Base-by-base conservation (phyloP, 768 basidiomycete genomes). In the Tephrocybe sp. region DNA sequence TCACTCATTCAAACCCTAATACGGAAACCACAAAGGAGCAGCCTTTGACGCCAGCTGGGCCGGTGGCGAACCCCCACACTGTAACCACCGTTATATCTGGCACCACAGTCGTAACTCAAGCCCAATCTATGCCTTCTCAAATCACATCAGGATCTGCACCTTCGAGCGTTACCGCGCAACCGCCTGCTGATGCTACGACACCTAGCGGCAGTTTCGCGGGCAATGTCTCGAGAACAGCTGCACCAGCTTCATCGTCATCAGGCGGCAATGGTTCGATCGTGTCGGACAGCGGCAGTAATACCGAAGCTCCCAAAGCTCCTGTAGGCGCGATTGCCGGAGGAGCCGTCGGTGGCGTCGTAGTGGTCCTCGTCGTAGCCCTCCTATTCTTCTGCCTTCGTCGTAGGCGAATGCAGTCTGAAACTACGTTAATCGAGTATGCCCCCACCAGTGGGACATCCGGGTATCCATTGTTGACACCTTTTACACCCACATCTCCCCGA, bases 301-400 rank as follows among this genome's bases (percentile, higher is more conserved):
- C 31, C 12, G 16, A 10, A 34, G 33, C 33, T 34, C 33, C 22
- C 16, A 49, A 45, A 37, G 18, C 30, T 33, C 29, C 34, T 16
- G 36, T 52, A 2, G 57, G 47, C 19, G 57, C 49, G 4, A 43
- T 55, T 1, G 53, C 41, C 25, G 59, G 57, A 4, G 53, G 52
- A 9, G 49, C 52, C 25, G 49, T 47, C 1, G 57, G 55, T 7
- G 50, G 50, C 5, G 16, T 54, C n/a, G 43, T 30, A 3, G 37
- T 58, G 1, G 4, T 48, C 30, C 2, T 45, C 38, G 12, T 43
- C 39, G 19, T 38, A 6, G n/a, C 55, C 13, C 24, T 56, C 8
- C 33, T 52, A 8, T 42, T 46, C 16, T 34, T 52, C n/a, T 29
- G 27, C n/a, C 38, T 36, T n/a, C 29, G 38, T 1, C 24, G 38